Percentiles rank a stretch among this genome's conserved stretches.
Evolutionary conservation across 1,284 basidiomycete genomes (phyloP).

Genomic region (Stereum hirsutum): DNA sequence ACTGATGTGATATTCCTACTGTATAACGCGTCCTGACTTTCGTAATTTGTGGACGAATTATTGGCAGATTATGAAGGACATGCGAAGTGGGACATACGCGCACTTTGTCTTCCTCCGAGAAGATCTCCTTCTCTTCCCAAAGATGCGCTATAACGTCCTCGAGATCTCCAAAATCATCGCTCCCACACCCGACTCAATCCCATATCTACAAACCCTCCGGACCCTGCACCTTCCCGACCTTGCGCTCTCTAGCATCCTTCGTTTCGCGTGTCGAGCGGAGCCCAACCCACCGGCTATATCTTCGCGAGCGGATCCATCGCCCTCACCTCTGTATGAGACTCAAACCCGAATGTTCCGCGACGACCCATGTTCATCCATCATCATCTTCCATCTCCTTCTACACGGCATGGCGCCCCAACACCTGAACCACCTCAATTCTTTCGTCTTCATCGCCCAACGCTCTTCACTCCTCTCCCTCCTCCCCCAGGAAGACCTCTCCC

Average conservation of each 20-base stretch:
- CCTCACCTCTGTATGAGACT: slow-evolving; percentile 3
- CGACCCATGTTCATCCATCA: slow-evolving; percentile 11
- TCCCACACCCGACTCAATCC: slow-evolving; percentile 2
- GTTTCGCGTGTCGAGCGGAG: slow-evolving; percentile 32
- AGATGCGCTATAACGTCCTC: slow-evolving; percentile 22
- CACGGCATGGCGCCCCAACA: slow-evolving; percentile 13
- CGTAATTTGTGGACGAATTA: too few species aligned
- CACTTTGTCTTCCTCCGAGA: slow-evolving; percentile 31
- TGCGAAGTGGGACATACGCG: slow-evolving; percentile 25
- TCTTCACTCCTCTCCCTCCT: slow-evolving; percentile 19
- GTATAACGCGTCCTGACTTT: slow-evolving; percentile 14
- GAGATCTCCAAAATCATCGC: slow-evolving; percentile 29
- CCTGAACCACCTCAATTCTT: slow-evolving; percentile 14
- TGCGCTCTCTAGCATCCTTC: slow-evolving; percentile 16
- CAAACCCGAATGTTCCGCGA: slow-evolving; percentile 19
- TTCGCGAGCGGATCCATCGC: slow-evolving; percentile 8
- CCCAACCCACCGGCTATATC: slow-evolving; percentile 36
- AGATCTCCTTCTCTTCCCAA: slow-evolving; percentile 31
- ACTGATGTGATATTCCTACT: slow-evolving; percentile 13
- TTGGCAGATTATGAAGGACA: too few species aligned
- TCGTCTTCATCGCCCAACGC: slow-evolving; percentile 32
- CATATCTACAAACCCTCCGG: slow-evolving; percentile 9
- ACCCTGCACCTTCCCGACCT: slow-evolving; percentile 27
- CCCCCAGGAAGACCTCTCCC: slow-evolving; percentile 2
- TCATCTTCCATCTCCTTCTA: not conserved